A percentile compares a stretch with the other conserved stretches of the same genome.
These are phyloP conservation scores for Trypanosoma scelopori DNA, from an alignment of 208 protist genomes.

Conservation along the genomic window DNA sequence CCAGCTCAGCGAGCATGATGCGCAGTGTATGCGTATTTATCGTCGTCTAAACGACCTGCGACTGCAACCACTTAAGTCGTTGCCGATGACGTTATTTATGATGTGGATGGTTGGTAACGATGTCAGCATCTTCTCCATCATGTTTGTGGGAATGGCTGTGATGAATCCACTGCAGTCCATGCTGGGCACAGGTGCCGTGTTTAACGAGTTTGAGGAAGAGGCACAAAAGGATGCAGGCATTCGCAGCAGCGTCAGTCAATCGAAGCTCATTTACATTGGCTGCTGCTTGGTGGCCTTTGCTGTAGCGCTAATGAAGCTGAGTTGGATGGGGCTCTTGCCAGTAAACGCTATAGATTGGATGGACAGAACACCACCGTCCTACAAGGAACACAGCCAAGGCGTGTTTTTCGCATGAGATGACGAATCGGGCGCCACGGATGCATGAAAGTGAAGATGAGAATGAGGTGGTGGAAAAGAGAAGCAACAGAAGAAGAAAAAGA, in stretches of 20 bases:
- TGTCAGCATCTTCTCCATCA: slow-evolving; percentile 88
- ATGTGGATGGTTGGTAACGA: slow-evolving; percentile 91
- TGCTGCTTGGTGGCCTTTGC: slow-evolving; percentile 70
- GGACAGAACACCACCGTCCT: slow-evolving; percentile 49
- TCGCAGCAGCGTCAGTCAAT: slow-evolving; percentile 44
- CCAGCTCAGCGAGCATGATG: slow-evolving; percentile 53
- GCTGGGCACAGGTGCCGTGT: slow-evolving; percentile 43
- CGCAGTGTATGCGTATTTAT: slow-evolving; percentile 47
- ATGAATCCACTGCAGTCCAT: slow-evolving; percentile 72
- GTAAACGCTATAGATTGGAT: slow-evolving; percentile 85
- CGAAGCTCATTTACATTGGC: slow-evolving; percentile 78
- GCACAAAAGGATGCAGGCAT: slow-evolving; percentile 55
- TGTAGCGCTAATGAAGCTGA: slow-evolving; percentile 80
- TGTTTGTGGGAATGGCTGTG: slow-evolving; percentile 89
- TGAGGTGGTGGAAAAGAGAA: not conserved
- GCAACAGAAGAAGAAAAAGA: not conserved
- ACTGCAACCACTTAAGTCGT: slow-evolving; percentile 70
- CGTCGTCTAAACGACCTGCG: slow-evolving; percentile 70
- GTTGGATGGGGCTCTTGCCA: slow-evolving; percentile 85
- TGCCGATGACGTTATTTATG: slow-evolving; percentile 85
- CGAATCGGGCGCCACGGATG: not conserved
- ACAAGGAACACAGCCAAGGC: slow-evolving; percentile 63
- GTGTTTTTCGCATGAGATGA: slow-evolving; percentile 22
- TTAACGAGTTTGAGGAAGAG: slow-evolving; percentile 71
- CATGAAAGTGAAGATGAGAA: not conserved